Percentiles rank a stretch among this genome's conserved stretches.
Evolutionary conservation across 208 protist species (phyloP).

Genomic region (Naegleria lovaniensis): DNA sequence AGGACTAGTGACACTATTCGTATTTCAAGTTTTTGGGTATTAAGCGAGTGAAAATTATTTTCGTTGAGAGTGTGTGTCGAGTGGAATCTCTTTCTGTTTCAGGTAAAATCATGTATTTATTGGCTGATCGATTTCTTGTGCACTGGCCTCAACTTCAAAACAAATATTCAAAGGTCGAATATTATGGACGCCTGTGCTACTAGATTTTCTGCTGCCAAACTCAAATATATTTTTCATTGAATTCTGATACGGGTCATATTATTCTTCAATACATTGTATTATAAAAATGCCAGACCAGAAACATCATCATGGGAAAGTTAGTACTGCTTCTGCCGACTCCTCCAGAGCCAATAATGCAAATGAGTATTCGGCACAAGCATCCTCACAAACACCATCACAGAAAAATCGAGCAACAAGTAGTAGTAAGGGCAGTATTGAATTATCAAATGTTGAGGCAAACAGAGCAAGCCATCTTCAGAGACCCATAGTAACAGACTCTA

Average conservation of each 20-base stretch:
- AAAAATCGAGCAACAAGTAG: too few relatives aligned
- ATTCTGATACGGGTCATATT: neutral
- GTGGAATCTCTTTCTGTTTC: neutral
- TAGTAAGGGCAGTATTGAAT: too few relatives aligned
- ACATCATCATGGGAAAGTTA: too few relatives aligned
- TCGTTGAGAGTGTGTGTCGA: neutral
- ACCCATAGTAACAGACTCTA: too few relatives aligned
- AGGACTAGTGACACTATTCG: neutral
- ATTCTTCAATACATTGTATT: neutral
- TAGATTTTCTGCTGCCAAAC: neutral
- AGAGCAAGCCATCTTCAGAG: too few relatives aligned
- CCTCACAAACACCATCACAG: too few relatives aligned
- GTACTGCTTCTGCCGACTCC: too few relatives aligned
- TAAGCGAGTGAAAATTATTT: slow-evolving; percentile 19
- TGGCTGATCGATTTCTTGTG: slow-evolving; percentile 8
- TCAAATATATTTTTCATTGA: neutral
- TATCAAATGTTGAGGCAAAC: too few relatives aligned
- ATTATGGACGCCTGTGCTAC: neutral
- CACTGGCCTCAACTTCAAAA: neutral
- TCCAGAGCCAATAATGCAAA: too few relatives aligned
- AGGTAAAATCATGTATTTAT: slow-evolving; percentile 1
- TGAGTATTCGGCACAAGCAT: too few relatives aligned
- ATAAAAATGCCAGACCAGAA: neutral
- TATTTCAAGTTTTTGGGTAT: slow-evolving; percentile 1
- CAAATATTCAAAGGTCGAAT: slow-evolving; percentile 6